Evolutionary conservation across 768 basidiomycete species (phyloP).

Genomic region (Xerocomus brunneocitrinus): DNA sequence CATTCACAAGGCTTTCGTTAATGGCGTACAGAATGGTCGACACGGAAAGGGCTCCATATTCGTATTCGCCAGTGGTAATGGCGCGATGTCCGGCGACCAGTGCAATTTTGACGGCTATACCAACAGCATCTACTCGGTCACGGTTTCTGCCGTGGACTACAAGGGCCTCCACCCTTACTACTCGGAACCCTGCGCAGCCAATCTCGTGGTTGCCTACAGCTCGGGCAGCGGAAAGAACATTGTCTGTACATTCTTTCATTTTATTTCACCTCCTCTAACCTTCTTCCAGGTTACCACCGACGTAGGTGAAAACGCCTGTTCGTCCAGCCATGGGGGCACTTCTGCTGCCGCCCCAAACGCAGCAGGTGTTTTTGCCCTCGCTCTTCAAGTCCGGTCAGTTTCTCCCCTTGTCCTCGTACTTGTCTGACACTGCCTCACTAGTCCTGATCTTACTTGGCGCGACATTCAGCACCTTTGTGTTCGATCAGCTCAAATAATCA

Average conservation of each 20-base stretch:
- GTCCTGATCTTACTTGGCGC: constrained; percentile 94
- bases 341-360: constrained; percentile 98
- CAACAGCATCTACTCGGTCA: constrained; percentile 94
- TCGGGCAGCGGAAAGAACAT: constrained; percentile 93
- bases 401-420: constrained; percentile 1
- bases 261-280: constrained; percentile 12
- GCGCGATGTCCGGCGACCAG: constrained; percentile 85
- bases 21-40: constrained; percentile 89
- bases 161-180: constrained; percentile 95
- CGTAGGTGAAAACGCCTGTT: constrained; percentile 78
- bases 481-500: constrained; percentile 69
- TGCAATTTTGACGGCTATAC: constrained; percentile 99
- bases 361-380: constrained; percentile 88
- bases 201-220: constrained; percentile 93
- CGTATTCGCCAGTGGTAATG: constrained; percentile 97
- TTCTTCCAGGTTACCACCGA: constrained; percentile 83
- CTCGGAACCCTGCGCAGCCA: constrained; percentile 96
- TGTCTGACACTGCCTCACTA: constrained; percentile 27
- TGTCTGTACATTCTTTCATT: constrained; percentile 45
- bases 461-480: constrained; percentile 92
- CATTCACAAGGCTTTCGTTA: constrained; percentile 90
- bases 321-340: constrained; percentile 86
- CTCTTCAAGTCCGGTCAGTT: constrained; percentile 76
- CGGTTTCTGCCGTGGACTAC: constrained; percentile 91
- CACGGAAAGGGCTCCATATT: constrained; percentile 88